Conservation (phyloP, 345 rosid genomes). For the Heritiera littoralis region DNA sequence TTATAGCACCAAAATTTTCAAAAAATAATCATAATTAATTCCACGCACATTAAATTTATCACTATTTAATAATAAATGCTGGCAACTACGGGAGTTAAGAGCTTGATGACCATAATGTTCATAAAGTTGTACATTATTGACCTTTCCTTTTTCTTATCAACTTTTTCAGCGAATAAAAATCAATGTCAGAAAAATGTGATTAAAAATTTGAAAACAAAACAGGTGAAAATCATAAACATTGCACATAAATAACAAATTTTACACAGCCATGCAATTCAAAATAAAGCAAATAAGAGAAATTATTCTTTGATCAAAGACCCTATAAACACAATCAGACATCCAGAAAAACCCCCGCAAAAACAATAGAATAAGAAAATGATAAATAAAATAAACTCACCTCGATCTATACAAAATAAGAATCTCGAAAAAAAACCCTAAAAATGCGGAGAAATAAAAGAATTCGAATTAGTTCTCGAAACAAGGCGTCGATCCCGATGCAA, state of each 20-base stretch:
- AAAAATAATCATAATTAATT: background rate
- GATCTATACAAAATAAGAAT: conserved; percentile 25
- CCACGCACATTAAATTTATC: background rate
- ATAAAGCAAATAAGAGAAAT: background rate
- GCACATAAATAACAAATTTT: background rate
- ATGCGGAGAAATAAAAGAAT: conserved; percentile 15
- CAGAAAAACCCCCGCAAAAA: background rate
- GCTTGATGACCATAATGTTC: background rate
- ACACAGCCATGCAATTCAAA: background rate
- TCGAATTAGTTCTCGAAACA: background rate
- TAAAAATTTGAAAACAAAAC: background rate
- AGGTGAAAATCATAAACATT: background rate
- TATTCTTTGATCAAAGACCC: background rate
- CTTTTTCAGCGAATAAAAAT: background rate
- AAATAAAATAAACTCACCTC: conserved; percentile 23
- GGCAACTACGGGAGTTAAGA: background rate
- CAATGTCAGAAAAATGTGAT: background rate
- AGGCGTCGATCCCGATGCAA: conserved; percentile 24
- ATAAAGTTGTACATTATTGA: background rate
- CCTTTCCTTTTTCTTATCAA: background rate
- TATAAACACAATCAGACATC: background rate
- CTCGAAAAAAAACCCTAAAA: background rate
- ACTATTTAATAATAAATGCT: background rate
- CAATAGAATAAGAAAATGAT: background rate
- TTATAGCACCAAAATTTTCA: background rate